Evolutionary conservation across 345 rosid genomes (phyloP), one percentile per base, ranked within the genome.

Genomic region (Pugionium cornutum): DNA sequence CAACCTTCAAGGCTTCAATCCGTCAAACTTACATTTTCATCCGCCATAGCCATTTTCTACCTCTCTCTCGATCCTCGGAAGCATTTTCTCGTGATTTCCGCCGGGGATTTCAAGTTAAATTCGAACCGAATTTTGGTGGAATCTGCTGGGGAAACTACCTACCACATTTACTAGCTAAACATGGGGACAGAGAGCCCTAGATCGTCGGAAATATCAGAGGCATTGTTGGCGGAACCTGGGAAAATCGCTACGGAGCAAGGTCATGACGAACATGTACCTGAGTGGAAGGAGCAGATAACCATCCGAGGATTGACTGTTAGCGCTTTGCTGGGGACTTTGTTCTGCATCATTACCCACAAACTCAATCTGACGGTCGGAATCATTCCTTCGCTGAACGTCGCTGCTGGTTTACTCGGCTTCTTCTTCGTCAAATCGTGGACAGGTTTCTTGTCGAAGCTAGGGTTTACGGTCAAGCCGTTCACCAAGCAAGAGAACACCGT

Each of bases 401-500:
- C 85, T 2, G 96, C 98, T 0, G 98, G 98, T 7, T 75, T 92
- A 59, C 89, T 92, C 11, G 95, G 98, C 0, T 92, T 92, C 89
- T 89, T 92, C 84, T 84, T 87, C 28, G 88, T 89, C 35, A 87
- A 92, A 56, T 92, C 96, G 6, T 92, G 96, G 98, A 88, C 92
- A 5, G 89, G 86, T 11, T 75, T 86, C 59, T 60, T 87, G 41
- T 74, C 88, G 30, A 76, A 75, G 62, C 75, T 89, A 5, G 98
- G 98, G 5, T 62, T 86, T 65, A 66, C 78, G 4, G 77, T 82
- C 31, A 64, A 77, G 58, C 96, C 92, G 1, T 92, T 92, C 61
- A 89, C 96, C n/a, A 84, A 86, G 73, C 95, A 92, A 75, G 98
- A 92, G 83, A 89, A 89, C 76, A 86, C 96, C 35, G 95, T 92